phyloP scores from a whole-genome alignment of 495 filamentous ascomycete genomes.

The Penicillium fimorum region DNA sequence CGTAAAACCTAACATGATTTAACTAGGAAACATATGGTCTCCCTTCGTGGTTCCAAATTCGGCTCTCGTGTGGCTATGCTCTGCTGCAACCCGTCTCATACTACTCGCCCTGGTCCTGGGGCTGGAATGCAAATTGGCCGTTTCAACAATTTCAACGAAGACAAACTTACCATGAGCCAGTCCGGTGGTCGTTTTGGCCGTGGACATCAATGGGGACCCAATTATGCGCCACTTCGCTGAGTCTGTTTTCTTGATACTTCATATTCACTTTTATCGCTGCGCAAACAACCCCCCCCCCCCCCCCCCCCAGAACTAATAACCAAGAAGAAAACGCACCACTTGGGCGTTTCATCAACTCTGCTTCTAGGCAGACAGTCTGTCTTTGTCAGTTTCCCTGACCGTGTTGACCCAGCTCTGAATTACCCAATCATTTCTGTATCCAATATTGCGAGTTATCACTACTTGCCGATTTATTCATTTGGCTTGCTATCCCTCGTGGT shows the following conservation, averaged over 20 bases:
- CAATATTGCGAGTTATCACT: slow-evolving; percentile 17
- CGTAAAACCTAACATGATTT: slow-evolving; percentile 6
- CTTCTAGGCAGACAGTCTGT: slow-evolving; percentile 4
- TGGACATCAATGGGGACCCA: slow-evolving; percentile 39
- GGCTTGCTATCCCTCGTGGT: slow-evolving; percentile 10
- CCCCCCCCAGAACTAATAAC: neutral
- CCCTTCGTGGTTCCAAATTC: slow-evolving; percentile 96
- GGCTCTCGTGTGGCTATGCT: slow-evolving; percentile 98
- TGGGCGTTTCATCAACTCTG: slow-evolving; percentile 9
- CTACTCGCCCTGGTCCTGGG: slow-evolving; percentile 81
- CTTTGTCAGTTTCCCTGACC: neutral
- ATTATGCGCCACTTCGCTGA: slow-evolving; percentile 41
- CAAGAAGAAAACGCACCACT: neutral
- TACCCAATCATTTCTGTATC: slow-evolving; percentile 7
- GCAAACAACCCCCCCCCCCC: neutral
- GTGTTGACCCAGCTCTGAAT: neutral
- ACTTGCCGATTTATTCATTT: slow-evolving; percentile 23
- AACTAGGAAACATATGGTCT: slow-evolving; percentile 93
- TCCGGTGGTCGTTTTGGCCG: slow-evolving; percentile 37
- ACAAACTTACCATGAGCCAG: slow-evolving; percentile 35
- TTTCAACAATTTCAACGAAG: slow-evolving; percentile 55
- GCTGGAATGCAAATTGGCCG: slow-evolving; percentile 62
- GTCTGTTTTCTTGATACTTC: neutral
- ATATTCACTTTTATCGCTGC: neutral
- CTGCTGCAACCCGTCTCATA: slow-evolving; percentile 87